Conservation (phyloP, 2,329 filamentous ascomycete genomes). For the Amauroascus niger region DNA sequence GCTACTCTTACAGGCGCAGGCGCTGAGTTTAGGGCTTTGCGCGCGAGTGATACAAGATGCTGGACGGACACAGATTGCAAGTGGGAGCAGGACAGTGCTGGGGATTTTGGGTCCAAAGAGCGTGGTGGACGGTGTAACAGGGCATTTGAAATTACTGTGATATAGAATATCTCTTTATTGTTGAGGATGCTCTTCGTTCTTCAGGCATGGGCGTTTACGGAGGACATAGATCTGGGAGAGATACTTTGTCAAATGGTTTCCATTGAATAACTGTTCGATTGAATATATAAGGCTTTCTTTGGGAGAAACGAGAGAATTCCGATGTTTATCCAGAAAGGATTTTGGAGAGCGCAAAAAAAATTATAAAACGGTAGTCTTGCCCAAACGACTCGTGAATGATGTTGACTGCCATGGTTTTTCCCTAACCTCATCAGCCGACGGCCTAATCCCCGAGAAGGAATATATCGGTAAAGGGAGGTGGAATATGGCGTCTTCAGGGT, state of each 20-base stretch:
- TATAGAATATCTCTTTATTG: background rate
- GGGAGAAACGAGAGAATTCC: too few species aligned
- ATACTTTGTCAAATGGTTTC: too few species aligned
- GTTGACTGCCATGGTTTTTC: slow-evolving; percentile 78
- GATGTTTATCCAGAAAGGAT: too few species aligned
- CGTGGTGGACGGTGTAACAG: slow-evolving; percentile 76
- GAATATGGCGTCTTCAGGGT: slow-evolving; percentile 69
- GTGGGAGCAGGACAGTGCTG: slow-evolving; percentile 83
- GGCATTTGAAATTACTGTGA: slow-evolving; percentile 72
- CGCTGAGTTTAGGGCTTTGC: slow-evolving; percentile 71
- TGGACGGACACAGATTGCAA: slow-evolving; percentile 92
- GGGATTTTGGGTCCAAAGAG: slow-evolving; percentile 73
- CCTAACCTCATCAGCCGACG: slow-evolving; percentile 83
- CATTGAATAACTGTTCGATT: too few species aligned
- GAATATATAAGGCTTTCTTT: too few species aligned
- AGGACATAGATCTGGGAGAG: background rate
- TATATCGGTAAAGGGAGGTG: slow-evolving; percentile 67
- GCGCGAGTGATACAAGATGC: slow-evolving; percentile 89
- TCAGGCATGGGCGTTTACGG: slow-evolving; percentile 4
- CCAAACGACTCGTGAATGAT: too few species aligned
- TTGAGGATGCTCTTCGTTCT: background rate
- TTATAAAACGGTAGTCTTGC: too few species aligned
- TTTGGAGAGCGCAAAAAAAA: too few species aligned
- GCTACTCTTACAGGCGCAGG: slow-evolving; percentile 67
- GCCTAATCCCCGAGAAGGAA: slow-evolving; percentile 37